Percentiles rank a stretch among this genome's conserved stretches.
These are phyloP conservation scores for Monsonia emarginata DNA, from an alignment of 441 rosid genomes.

Conservation along the genomic window DNA sequence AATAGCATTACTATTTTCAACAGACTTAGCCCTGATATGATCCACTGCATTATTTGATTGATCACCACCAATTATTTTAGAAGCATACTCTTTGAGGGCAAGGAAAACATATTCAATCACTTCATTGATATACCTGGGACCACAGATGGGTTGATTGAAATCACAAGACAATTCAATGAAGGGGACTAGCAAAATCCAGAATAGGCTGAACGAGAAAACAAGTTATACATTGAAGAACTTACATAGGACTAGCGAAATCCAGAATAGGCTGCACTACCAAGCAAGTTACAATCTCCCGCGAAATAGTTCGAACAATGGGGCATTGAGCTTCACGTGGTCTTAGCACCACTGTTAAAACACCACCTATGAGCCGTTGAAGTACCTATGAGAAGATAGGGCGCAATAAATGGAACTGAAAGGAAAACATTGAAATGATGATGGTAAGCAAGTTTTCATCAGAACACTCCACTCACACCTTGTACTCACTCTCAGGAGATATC, in stretches of 20 bases:
- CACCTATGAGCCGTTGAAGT: slow-evolving; percentile 72
- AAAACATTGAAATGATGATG: slow-evolving; percentile 15
- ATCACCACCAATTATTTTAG: slow-evolving; percentile 35
- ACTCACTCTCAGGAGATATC: slow-evolving; percentile 87
- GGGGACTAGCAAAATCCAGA: neutral
- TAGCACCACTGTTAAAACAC: slow-evolving; percentile 68
- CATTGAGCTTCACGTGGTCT: slow-evolving; percentile 86
- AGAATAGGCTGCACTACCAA: slow-evolving; percentile 81
- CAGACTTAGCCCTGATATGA: slow-evolving; percentile 14
- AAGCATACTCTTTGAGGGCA: slow-evolving; percentile 36
- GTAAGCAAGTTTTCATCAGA: neutral
- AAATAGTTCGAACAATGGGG: slow-evolving; percentile 77
- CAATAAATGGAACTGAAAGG: slow-evolving; percentile 12
- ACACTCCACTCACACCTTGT: slow-evolving; percentile 78
- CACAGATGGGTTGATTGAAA: neutral
- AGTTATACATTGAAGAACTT: slow-evolving; percentile 26
- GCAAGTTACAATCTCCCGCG: slow-evolving; percentile 93
- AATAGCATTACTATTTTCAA: slow-evolving; percentile 24
- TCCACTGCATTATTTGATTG: slow-evolving; percentile 20
- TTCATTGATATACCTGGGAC: slow-evolving; percentile 76
- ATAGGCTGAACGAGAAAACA: neutral
- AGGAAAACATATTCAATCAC: slow-evolving; percentile 61
- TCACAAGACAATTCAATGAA: neutral
- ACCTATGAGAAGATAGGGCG: slow-evolving; percentile 34
- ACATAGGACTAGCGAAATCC: slow-evolving; percentile 80